Evolutionary conservation across 108 stramenopile species (phyloP), one percentile per base, ranked within the genome.

Genomic region (Schizochytrium sp.): DNA sequence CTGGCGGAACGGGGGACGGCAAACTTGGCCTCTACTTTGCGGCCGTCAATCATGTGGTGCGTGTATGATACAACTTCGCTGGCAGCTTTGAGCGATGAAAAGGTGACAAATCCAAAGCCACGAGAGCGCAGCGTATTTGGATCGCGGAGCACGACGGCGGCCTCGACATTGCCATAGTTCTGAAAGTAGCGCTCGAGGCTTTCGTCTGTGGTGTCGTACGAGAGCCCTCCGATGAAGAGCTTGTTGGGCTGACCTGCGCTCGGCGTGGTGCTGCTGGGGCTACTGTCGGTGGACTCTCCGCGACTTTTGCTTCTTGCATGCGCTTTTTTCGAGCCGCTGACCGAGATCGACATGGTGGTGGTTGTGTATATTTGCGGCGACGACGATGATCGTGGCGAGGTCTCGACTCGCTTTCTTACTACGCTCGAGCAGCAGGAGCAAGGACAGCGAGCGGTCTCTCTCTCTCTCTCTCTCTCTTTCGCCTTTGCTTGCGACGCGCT

Each of bases 1-100:
- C 12, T 83, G 51, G 18, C 89, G 18, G 89, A 88, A 14, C 91
- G 83, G 10, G 91, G 91, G 2, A 91, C 91, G 34, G 91, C 91
- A 18, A 89, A 87, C 69, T 91, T 91, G 6, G 89, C 89, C 71
- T 91, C 91, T 4, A 91, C 91, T 57, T 88, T 88, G 60, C 89
- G 51, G 58, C 69, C 87, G 58, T 91, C 89, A 10, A 91, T 91
- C 41, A 88, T 29, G 55, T 91, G 91, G 28, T 48, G 88, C 25
- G 87, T 87, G 57, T 87, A n/a, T 14, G 90, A 87, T 44, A 90
- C 87, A 29, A 88, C 90, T 41, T 53, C 55, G 41, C 72, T 87
- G 51, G 87, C 90, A 57, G 88, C 44, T n/a, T 18, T 16, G 23
- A 60, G 55, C 34, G 87, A 47, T 16, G 43, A 28, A 47, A 90